These are phyloP conservation scores for Lathyrus oleraceus DNA, from an alignment of 306 rosid species.

Conservation along the genomic window DNA sequence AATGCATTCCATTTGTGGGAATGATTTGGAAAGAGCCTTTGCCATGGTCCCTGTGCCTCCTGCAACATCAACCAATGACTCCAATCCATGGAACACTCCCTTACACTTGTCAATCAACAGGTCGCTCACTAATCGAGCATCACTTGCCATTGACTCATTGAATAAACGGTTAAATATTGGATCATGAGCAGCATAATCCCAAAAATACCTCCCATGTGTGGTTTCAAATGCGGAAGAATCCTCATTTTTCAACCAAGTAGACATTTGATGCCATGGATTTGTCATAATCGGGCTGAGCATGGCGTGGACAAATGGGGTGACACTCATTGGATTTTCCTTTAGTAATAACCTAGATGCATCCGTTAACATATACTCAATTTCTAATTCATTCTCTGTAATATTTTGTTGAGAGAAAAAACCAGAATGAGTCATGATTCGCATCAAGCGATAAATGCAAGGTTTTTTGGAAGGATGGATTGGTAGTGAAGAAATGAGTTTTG, in stretches of 20 bases:
- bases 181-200: neutral
- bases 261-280: neutral
- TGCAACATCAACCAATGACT: conserved; percentile 55
- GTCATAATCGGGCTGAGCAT: neutral
- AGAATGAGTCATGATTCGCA: neutral
- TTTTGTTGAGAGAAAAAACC: neutral
- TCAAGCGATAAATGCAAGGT: neutral
- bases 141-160: conserved; percentile 8
- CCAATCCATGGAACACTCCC: conserved; percentile 42
- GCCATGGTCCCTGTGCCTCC: conserved; percentile 61
- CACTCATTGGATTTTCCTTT: neutral
- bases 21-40: conserved; percentile 41
- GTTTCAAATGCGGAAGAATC: neutral
- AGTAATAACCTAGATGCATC: neutral
- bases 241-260: neutral
- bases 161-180: neutral
- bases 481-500: conserved; percentile 32
- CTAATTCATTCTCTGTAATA: neutral
- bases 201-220: neutral
- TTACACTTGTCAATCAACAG: conserved; percentile 31
- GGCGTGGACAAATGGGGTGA: neutral
- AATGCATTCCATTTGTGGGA: conserved; percentile 45
- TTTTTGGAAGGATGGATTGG: conserved; percentile 31
- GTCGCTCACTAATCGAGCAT: neutral
- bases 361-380: neutral